A percentile compares a stretch with the other conserved stretches of the same genome.
These are phyloP conservation scores for Backusella tarrabulga DNA, from an alignment of 192 early-diverging fungal species.

Conservation along the genomic window DNA sequence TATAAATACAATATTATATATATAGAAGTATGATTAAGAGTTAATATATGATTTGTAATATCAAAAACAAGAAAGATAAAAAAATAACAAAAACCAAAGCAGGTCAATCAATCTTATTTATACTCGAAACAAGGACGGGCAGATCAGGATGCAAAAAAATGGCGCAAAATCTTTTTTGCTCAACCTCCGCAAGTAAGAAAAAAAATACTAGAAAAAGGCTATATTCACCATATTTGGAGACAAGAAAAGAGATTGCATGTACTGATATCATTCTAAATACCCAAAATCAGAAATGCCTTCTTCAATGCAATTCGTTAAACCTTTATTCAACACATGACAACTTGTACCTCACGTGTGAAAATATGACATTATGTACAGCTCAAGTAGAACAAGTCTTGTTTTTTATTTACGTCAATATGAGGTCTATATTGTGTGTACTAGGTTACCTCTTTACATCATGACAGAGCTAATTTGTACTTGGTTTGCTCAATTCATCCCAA, in stretches of 20 bases:
- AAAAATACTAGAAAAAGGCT: not conserved
- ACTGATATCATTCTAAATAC: not conserved
- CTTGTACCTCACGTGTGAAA: not conserved
- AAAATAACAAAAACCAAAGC: not conserved
- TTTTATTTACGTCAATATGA: not conserved
- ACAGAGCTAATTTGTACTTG: not conserved
- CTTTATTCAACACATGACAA: not conserved
- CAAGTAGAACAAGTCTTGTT: not conserved
- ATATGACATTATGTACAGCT: conserved; percentile 3
- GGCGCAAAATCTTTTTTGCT: not conserved
- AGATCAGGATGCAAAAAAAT: not conserved
- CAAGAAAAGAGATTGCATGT: not conserved
- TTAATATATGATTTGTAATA: not conserved
- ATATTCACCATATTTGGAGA: conserved; percentile 1
- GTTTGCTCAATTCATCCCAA: not conserved
- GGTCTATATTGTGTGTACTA: not conserved
- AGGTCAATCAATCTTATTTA: not conserved
- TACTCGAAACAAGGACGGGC: not conserved
- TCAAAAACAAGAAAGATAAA: not conserved
- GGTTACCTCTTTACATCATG: not conserved
- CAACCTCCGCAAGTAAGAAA: not conserved
- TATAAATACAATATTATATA: not conserved
- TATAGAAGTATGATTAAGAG: not conserved
- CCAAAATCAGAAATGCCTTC: not conserved
- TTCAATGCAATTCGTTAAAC: not conserved